Conservation (phyloP, 1,284 basidiomycete genomes). For the Flammula alnicola region DNA sequence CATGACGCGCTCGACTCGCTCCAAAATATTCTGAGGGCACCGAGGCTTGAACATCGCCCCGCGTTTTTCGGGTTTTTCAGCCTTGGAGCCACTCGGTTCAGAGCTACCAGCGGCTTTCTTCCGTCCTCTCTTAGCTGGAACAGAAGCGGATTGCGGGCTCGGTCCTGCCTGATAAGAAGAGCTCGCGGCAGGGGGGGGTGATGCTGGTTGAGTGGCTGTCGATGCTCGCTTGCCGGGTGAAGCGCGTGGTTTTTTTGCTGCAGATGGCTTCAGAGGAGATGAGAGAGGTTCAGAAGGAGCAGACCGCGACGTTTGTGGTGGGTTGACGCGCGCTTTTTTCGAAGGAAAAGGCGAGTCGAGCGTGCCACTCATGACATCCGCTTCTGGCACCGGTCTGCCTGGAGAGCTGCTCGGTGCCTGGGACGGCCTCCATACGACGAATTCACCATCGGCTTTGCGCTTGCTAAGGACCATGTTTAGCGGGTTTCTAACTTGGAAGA, state of each 20-base stretch:
- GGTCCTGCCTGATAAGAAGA: slow-evolving; percentile 13
- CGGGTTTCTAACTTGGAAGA: too few species aligned
- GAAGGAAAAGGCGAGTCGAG: not conserved
- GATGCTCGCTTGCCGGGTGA: too few species aligned
- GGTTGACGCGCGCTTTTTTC: slow-evolving; percentile 8
- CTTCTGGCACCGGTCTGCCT: not conserved
- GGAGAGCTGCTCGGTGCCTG: slow-evolving; percentile 5
- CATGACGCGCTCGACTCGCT: slow-evolving; percentile 65
- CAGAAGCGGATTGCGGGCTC: slow-evolving; percentile 4
- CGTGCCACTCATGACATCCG: too few species aligned
- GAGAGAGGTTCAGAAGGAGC: not conserved
- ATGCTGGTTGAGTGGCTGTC: too few species aligned
- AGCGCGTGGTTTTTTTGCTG: too few species aligned
- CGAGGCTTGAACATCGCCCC: slow-evolving; percentile 55
- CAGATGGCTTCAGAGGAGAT: not conserved
- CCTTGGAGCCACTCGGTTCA: too few species aligned
- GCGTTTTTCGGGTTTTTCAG: slow-evolving; percentile 53
- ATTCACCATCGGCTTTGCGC: slow-evolving; percentile 33
- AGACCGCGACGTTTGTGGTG: not conserved
- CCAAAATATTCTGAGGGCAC: slow-evolving; percentile 66
- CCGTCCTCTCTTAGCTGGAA: slow-evolving; percentile 22
- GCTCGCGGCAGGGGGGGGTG: not conserved
- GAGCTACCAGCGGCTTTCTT: slow-evolving; percentile 22
- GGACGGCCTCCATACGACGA: slow-evolving; percentile 25
- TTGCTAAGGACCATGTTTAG: slow-evolving; percentile 22